phyloP scores from a whole-genome alignment of 768 basidiomycete genomes.

The Psilocybe tampanensis region DNA sequence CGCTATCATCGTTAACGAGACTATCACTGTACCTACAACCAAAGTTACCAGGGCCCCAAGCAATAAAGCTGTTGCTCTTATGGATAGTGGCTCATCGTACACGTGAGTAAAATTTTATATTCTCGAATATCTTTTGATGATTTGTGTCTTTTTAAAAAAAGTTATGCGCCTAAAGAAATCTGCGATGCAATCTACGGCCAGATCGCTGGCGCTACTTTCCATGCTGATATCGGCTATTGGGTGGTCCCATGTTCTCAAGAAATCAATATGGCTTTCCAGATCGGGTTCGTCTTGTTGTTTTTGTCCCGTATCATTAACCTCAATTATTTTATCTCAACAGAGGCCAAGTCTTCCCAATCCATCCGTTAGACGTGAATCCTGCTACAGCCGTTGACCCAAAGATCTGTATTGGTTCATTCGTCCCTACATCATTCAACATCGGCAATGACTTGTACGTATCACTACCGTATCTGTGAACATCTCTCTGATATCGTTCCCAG shows the following conservation, averaged over 20 bases:
- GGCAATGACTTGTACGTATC: slow-evolving; percentile 66
- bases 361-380: slow-evolving; percentile 77
- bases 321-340: slow-evolving; percentile 37
- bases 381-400: slow-evolving; percentile 42
- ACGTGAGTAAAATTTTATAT: slow-evolving; percentile 48
- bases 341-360: slow-evolving; percentile 73
- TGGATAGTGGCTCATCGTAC: slow-evolving; percentile 85
- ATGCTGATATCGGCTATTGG: slow-evolving; percentile 61
- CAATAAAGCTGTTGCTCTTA: slow-evolving; percentile 71
- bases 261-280: slow-evolving; percentile 78
- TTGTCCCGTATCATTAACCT: background rate
- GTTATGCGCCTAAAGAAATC: slow-evolving; percentile 69
- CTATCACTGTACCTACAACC: slow-evolving; percentile 53
- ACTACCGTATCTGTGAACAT: slow-evolving; percentile 3
- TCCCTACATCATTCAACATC: slow-evolving; percentile 63
- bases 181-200: slow-evolving; percentile 71
- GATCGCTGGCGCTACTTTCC: slow-evolving; percentile 64
- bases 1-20: slow-evolving; percentile 62
- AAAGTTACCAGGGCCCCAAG: slow-evolving; percentile 58
- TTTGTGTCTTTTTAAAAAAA: slow-evolving; percentile 29
- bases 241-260: slow-evolving; percentile 72
- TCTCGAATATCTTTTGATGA: background rate
- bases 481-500: slow-evolving; percentile 36
- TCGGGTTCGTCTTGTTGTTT: slow-evolving; percentile 52
- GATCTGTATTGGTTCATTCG: slow-evolving; percentile 74